A percentile compares a stretch with the other conserved stretches of the same genome.
Conservation (phyloP, 352 stramenopile genomes). For the Saprolegnia parasitica region DNA sequence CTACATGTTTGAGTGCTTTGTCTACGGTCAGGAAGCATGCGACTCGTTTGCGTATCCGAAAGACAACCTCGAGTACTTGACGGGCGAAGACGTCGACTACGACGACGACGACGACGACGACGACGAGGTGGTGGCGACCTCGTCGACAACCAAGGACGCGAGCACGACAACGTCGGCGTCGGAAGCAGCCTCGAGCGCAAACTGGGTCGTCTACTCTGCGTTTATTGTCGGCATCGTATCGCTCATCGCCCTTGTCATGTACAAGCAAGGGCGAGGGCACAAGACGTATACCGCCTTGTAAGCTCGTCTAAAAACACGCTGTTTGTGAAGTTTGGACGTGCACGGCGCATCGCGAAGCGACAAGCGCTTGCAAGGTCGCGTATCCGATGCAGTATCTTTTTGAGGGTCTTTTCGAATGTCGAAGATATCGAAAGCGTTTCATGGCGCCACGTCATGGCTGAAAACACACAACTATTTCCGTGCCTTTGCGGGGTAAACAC, state of each 20-base stretch:
- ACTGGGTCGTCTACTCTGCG: neutral
- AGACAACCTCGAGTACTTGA: conserved; percentile 40
- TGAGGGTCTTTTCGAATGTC: too few species aligned
- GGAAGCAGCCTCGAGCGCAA: neutral
- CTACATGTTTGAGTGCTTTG: conserved; percentile 31
- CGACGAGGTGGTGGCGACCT: neutral
- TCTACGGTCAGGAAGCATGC: conserved; percentile 35
- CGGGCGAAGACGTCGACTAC: neutral
- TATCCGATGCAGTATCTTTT: too few species aligned
- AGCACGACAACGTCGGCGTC: neutral
- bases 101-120: neutral
- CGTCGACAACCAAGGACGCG: neutral
- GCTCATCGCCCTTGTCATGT: neutral
- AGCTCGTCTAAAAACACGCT: neutral
- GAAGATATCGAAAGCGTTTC: too few species aligned
- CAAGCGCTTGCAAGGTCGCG: too few species aligned
- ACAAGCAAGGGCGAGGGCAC: neutral
- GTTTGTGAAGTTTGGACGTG: too few species aligned
- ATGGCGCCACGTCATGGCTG: neutral
- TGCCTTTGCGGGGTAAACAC: too few species aligned
- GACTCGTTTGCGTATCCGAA: conserved; percentile 44
- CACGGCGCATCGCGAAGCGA: too few species aligned
- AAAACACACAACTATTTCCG: too few species aligned
- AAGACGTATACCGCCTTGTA: neutral
- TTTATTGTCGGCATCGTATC: neutral